Base-by-base conservation (phyloP, 2,329 filamentous ascomycete genomes). In the Xylariaceae sp. region DNA sequence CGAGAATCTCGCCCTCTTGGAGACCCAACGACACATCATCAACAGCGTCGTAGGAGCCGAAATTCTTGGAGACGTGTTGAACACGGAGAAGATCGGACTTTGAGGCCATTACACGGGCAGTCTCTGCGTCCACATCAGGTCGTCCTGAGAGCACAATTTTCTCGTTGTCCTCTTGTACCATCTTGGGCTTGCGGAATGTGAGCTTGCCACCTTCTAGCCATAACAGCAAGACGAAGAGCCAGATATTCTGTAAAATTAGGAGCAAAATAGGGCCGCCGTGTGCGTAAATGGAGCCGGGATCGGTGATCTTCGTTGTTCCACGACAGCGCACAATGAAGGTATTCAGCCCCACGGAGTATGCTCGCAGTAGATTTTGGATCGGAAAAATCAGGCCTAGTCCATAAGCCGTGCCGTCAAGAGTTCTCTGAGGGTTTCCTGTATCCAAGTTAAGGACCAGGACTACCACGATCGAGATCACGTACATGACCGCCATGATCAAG, bases 1-100 rank as follows among this genome's bases (percentile, higher is more conserved):
- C 87, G 62, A 90, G 88, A 1, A 90, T 84, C 65, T 91, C 84
- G 28, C 84, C 81, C 44, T 79, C 76, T 2, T 79, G 76, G 1
- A 91, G 82, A 4, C 84, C 84, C 53, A 91, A 88, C 0, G 84
- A 85, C 14, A 90, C 79, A 60, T 90, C 81, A 56, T 89, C 79
- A 6, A 91, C 86, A 1, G 87, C 88, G 5, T 79, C 74, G 54
- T 81, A 80, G 40, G 74, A 74, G 2, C 80, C 80, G 62, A 90
- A 91, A 0, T 76, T 73, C 66, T 91, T 92, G 18, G 80, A 84
- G 4, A 90, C 71, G 63, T 89, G 81, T 2, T 86, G 67, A 5
- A 88, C 82, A 54, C 88, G 87, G 45, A 90, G 74, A 0, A 74
- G 68, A 44, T 73, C 66, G 0, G 60, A 56, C 10, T 62, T 57